A percentile compares a stretch with the other conserved stretches of the same genome.
Evolutionary conservation across 371 early-diverging fungal genomes (phyloP).

Genomic region (Mortierella sp.): DNA sequence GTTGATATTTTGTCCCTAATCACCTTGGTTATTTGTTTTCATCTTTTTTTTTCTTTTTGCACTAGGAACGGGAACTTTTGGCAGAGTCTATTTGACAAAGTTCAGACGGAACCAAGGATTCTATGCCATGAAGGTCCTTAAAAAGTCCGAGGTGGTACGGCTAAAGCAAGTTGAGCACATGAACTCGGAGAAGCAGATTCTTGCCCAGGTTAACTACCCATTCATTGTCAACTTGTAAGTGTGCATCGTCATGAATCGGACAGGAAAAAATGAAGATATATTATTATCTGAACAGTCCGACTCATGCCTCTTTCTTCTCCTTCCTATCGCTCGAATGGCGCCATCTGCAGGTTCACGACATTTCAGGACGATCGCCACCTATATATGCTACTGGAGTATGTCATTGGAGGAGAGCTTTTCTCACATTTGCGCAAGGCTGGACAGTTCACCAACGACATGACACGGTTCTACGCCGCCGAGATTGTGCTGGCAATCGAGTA

Average conservation of each 20-base stretch:
- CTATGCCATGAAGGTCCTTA: conserved; percentile 96
- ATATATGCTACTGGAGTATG: conserved; percentile 98
- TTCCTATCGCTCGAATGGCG: not conserved
- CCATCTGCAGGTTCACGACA: conserved; percentile 8
- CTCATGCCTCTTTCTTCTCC: not conserved
- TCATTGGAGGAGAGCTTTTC: conserved; percentile 97
- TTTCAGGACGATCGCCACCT: conserved; percentile 61
- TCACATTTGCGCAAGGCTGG: conserved; percentile 93
- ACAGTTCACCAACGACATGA: conserved; percentile 91
- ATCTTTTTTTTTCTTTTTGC: not conserved
- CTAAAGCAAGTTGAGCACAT: conserved; percentile 97
- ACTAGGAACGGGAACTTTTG: conserved; percentile 94
- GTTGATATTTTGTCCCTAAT: not conserved
- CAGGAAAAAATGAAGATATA: not conserved
- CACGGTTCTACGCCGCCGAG: conserved; percentile 87
- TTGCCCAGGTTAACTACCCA: conserved; percentile 88
- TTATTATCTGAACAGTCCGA: not conserved
- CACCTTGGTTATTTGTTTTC: not conserved
- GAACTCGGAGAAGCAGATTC: conserved; percentile 94
- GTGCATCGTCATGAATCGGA: not conserved
- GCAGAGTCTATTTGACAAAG: conserved; percentile 87
- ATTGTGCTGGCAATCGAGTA: conserved; percentile 90
- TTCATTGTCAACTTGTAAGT: conserved; percentile 91
- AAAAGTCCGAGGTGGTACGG: conserved; percentile 92
- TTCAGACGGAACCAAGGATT: conserved; percentile 68